These are phyloP conservation scores for Globisporangium nodosum DNA, from an alignment of 352 stramenopile genomes.

Conservation along the genomic window DNA sequence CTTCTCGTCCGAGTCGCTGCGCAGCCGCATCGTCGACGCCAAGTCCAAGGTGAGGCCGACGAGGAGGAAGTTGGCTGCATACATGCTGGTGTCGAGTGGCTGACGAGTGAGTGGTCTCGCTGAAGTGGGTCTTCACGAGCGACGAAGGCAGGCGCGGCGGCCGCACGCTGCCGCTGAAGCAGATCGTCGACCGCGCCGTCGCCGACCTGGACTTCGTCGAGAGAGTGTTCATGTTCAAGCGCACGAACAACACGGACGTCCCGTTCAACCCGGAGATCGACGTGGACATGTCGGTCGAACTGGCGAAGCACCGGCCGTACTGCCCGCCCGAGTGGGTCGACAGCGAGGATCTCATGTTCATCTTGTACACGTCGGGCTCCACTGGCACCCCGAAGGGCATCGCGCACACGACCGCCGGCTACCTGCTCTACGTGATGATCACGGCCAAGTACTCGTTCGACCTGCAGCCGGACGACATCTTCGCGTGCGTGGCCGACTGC, in stretches of 20 bases:
- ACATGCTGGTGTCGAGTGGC: background rate
- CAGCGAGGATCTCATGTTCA: conserved; percentile 95
- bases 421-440: conserved; percentile 92
- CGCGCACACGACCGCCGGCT: conserved; percentile 94
- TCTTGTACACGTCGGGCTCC: conserved; percentile 97
- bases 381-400: conserved; percentile 96
- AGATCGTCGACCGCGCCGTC: conserved; percentile 93
- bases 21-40: conserved; percentile 93
- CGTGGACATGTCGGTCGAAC: conserved; percentile 91
- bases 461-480: conserved; percentile 90
- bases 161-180: conserved; percentile 91
- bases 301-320: conserved; percentile 90
- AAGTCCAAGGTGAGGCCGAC: conserved; percentile 16
- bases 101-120: background rate
- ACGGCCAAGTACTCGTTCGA: conserved; percentile 95
- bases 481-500: conserved; percentile 94
- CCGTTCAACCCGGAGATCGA: conserved; percentile 80
- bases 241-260: conserved; percentile 67
- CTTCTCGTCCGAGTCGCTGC: conserved; percentile 93
- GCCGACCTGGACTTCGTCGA: conserved; percentile 85
- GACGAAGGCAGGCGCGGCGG: conserved; percentile 93
- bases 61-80: background rate
- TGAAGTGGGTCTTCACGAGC: conserved; percentile 91
- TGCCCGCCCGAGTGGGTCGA: conserved; percentile 95
- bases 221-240: conserved; percentile 95